A percentile compares a stretch with the other conserved stretches of the same genome.
These are phyloP conservation scores for Parathielavia appendiculata DNA, from an alignment of 495 filamentous ascomycete species.

Conservation along the genomic window DNA sequence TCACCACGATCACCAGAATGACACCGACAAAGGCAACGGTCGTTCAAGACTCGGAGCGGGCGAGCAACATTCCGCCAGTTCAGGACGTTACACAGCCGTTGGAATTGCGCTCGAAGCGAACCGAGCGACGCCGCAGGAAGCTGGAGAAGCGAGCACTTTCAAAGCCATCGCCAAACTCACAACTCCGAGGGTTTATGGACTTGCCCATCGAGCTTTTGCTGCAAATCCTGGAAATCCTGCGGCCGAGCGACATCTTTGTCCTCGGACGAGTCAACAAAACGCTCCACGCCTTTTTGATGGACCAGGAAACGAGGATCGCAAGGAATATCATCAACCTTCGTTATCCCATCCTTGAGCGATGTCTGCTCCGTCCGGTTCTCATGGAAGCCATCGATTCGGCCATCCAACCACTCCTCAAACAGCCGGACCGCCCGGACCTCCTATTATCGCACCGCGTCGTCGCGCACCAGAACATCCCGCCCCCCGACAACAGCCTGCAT, in stretches of 20 bases:
- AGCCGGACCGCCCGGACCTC: conserved; percentile 34
- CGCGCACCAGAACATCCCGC: conserved; percentile 46
- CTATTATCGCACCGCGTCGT: conserved; percentile 38
- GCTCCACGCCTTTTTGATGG: conserved; percentile 37
- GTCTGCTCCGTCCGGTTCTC: conserved; percentile 45
- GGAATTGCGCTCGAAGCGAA: conserved; percentile 46
- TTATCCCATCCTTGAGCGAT: conserved; percentile 44
- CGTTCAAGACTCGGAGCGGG: neutral
- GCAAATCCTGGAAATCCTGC: conserved; percentile 39
- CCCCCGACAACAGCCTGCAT: conserved; percentile 34
- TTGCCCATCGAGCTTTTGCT: conserved; percentile 48
- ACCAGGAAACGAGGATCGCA: conserved; percentile 38
- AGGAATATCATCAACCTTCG: conserved; percentile 36
- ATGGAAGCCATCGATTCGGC: conserved; percentile 37
- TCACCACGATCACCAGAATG: neutral
- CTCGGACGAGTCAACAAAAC: conserved; percentile 34
- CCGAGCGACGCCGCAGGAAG: conserved; percentile 42
- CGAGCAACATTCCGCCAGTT: neutral
- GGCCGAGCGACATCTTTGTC: conserved; percentile 45
- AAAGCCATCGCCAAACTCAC: neutral
- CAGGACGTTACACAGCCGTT: conserved; percentile 30
- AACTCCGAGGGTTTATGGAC: conserved; percentile 30
- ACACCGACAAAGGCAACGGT: neutral
- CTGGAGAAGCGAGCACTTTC: conserved; percentile 32
- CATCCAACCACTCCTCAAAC: conserved; percentile 31